These are phyloP conservation scores for Phlyctochytrium planicorne DNA, from an alignment of 192 early-diverging fungal genomes.

Conservation along the genomic window DNA sequence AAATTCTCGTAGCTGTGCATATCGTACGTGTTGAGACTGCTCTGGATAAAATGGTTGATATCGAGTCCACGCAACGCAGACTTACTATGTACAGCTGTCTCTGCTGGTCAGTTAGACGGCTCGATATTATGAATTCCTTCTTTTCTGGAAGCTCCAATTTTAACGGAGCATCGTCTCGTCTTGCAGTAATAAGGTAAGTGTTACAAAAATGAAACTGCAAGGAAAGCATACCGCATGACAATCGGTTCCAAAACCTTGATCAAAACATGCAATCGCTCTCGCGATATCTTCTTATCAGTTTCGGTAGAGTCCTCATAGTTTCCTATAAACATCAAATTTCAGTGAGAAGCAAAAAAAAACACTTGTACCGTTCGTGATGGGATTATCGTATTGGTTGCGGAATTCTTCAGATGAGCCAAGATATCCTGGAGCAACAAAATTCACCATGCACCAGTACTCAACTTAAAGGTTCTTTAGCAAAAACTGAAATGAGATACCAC, in stretches of 20 bases:
- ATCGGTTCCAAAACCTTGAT: conserved; percentile 15
- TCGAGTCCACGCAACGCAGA: too few species aligned
- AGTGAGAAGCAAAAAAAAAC: too few species aligned
- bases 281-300: conserved; percentile 10
- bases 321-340: too few species aligned
- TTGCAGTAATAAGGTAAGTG: too few species aligned
- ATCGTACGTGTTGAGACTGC: too few species aligned
- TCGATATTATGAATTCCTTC: conserved; percentile 68
- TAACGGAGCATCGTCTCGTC: too few species aligned
- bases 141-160: conserved; percentile 71
- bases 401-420: conserved; percentile 61
- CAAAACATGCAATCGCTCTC: conserved; percentile 13
- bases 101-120: conserved; percentile 60
- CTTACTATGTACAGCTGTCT: conserved; percentile 52
- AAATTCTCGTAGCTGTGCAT: too few species aligned
- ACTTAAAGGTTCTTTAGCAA: background rate
- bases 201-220: too few species aligned
- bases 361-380: too few species aligned
- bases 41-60: too few species aligned
- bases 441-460: conserved; percentile 60
- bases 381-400: conserved; percentile 53
- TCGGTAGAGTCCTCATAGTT: conserved; percentile 19
- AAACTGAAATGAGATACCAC: conserved; percentile 49
- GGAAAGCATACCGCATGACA: conserved; percentile 8
- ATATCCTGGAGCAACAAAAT: conserved; percentile 67